A percentile compares a stretch with the other conserved stretches of the same genome.
These are phyloP conservation scores for Paracoccidioides brasiliensis DNA, from an alignment of 2,329 filamentous ascomycete species.

Conservation along the genomic window DNA sequence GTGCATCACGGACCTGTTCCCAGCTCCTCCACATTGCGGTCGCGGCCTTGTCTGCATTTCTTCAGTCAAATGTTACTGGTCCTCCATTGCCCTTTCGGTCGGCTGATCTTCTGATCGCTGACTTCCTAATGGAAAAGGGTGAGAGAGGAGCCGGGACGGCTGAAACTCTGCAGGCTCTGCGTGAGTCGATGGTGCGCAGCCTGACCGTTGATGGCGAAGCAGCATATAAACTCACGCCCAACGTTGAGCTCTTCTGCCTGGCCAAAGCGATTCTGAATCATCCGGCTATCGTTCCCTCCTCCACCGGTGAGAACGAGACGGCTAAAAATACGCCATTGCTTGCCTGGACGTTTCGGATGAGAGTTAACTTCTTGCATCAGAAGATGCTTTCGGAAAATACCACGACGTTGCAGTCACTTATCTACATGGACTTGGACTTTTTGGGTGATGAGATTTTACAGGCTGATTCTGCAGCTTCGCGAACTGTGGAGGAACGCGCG, in stretches of 20 bases:
- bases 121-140: slow-evolving; percentile 23
- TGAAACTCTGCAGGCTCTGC: slow-evolving; percentile 30
- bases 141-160: slow-evolving; percentile 16
- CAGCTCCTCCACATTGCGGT: slow-evolving; percentile 46
- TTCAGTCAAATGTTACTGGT: slow-evolving; percentile 80
- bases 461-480: slow-evolving; percentile 12
- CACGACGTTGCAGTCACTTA: slow-evolving; percentile 44
- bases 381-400: slow-evolving; percentile 51
- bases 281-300: slow-evolving; percentile 23
- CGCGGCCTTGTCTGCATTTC: slow-evolving; percentile 61
- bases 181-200: slow-evolving; percentile 50
- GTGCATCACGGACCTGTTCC: slow-evolving; percentile 16
- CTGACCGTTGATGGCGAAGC: slow-evolving; percentile 74
- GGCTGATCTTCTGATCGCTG: slow-evolving; percentile 37
- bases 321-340: slow-evolving; percentile 32
- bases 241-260: slow-evolving; percentile 70
- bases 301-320: neutral
- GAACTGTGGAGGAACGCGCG: slow-evolving; percentile 40
- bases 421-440: slow-evolving; percentile 46
- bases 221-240: slow-evolving; percentile 70
- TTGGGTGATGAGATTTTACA: slow-evolving; percentile 33
- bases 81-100: slow-evolving; percentile 55
- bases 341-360: slow-evolving; percentile 50
- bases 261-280: slow-evolving; percentile 49
- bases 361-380: slow-evolving; percentile 62